Evolutionary conservation across 768 basidiomycete species (phyloP), one percentile per base, ranked within the genome.

Genomic region (Mycena kentingensis): DNA sequence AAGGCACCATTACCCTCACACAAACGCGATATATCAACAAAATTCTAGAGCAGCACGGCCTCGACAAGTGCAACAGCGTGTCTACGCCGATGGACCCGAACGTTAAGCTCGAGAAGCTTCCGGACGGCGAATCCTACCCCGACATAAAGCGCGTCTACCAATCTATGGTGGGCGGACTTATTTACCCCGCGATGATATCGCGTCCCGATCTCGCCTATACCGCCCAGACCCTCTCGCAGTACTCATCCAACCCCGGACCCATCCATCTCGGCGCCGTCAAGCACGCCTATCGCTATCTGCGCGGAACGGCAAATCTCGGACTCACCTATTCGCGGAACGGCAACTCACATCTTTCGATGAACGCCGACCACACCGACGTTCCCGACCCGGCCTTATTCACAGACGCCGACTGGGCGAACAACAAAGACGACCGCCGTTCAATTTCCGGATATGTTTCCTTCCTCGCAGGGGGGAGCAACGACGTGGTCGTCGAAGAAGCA

Each of bases 201-300:
- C 68, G 68, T 6, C 73, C 71, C 10, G 70, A 73, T 55, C 70
- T 73, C 44, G 45, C 63, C 3, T 69, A 52, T 37, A 55, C 68
- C 0, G 67, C 71, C 22, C 48, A 54, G 13, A 50, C 49, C 2
- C 56, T 72, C 1, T 51, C 60, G 4, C 68, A 61, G 11, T 73
- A 65, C 60, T 54, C 53, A 11, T 15, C 37, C 19, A 38, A 38
- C 37, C 37, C 37, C 21, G 37, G 37, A 8, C 37, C 37, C n/a
- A 19, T 15, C 13, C 37, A 38, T 21, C 37, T 38, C 6, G 21
- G 13, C 8, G 37, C 37, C n/a, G 37, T 19, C 7, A 38, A 38
- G n/a, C 37, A 19, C 19, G 37, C 21, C n/a, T 38, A 15, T 21
- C 37, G 37, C 37, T 38, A 38, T 19, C 37, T 38, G 8, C 13